phyloP scores from a whole-genome alignment of 331 rosid species.

The Arachis monticola region DNA sequence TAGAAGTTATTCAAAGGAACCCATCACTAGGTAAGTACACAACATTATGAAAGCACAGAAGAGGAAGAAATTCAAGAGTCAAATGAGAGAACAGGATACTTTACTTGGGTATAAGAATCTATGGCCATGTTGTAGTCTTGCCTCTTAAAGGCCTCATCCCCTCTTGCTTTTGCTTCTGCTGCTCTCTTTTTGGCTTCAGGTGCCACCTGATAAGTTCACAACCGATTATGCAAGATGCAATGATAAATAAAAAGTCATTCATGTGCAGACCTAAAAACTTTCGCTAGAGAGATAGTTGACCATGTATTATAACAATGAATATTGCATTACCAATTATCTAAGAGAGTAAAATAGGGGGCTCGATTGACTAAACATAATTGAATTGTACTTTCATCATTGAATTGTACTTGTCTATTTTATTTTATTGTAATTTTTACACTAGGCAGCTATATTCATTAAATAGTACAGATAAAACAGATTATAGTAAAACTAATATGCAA shows the following conservation, averaged over 20 bases:
- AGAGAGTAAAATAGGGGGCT: neutral
- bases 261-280: neutral
- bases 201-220: conserved; percentile 61
- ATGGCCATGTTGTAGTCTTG: conserved; percentile 67
- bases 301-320: neutral
- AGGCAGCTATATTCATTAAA: conserved; percentile 15
- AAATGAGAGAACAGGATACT: conserved; percentile 33
- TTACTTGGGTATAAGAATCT: conserved; percentile 92
- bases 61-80: conserved; percentile 28
- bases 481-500: conserved; percentile 13
- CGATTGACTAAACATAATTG: neutral
- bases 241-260: neutral
- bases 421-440: neutral
- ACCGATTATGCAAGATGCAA: conserved; percentile 31
- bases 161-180: conserved; percentile 92
- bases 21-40: neutral
- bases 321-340: neutral
- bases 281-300: neutral
- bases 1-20: too few species aligned
- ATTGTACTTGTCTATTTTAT: too few species aligned
- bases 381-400: neutral
- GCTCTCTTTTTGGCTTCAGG: conserved; percentile 87
- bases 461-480: conserved; percentile 2
- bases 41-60: neutral
- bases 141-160: conserved; percentile 78